Evolutionary conservation across 371 early-diverging fungal genomes (phyloP).

Genomic region (Fennellomyces sp.): DNA sequence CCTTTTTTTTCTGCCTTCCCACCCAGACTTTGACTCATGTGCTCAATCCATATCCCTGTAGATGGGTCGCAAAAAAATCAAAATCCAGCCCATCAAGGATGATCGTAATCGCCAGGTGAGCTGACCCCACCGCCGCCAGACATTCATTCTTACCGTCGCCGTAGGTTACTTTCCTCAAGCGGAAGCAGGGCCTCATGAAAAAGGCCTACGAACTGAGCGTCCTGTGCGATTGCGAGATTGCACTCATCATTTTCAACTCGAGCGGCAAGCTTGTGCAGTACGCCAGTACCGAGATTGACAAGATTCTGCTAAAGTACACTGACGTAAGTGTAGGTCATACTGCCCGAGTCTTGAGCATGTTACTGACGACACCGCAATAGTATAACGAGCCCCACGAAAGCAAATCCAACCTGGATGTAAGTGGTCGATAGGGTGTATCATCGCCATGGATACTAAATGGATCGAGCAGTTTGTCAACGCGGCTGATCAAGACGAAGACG

Average conservation of each 20-base stretch:
- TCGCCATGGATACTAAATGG: neutral
- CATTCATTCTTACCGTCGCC: too few relatives aligned
- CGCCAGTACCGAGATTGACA: constrained; percentile 91
- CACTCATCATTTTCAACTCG: constrained; percentile 90
- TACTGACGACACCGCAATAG: constrained; percentile 10
- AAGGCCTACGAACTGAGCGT: constrained; percentile 98
- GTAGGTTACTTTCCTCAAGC: constrained; percentile 93
- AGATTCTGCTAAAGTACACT: constrained; percentile 90
- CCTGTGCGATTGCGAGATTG: constrained; percentile 97
- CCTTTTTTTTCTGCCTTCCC: constrained; percentile 4
- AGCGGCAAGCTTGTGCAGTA: constrained; percentile 94
- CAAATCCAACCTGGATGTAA: constrained; percentile 47
- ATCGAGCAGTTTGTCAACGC: constrained; percentile 24
- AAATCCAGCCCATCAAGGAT: constrained; percentile 92
- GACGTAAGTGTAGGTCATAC: constrained; percentile 53
- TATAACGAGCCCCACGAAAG: constrained; percentile 46
- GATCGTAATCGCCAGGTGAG: constrained; percentile 92
- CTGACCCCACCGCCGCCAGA: too few relatives aligned
- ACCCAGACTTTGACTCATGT: too few relatives aligned
- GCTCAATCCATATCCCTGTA: neutral
- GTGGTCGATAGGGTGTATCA: too few relatives aligned
- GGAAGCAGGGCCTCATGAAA: constrained; percentile 98
- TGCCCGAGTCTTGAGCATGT: neutral
- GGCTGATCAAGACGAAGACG: constrained; percentile 14
- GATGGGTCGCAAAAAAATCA: constrained; percentile 98